Conservation (phyloP, 768 basidiomycete species). For the Clavulina sp. region DNA sequence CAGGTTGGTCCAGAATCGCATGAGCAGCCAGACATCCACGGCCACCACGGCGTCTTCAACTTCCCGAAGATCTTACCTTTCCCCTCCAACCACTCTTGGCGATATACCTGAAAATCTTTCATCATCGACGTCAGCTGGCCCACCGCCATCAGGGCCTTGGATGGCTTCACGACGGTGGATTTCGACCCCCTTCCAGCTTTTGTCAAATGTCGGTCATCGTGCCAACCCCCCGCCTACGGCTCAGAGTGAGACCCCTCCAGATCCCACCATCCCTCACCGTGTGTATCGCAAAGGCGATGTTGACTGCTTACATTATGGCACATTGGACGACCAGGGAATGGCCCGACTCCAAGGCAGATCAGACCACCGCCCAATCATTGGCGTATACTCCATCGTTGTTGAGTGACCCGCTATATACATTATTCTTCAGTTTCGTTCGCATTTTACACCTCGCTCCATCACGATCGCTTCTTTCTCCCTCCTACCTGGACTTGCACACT, state of each 20-base stretch:
- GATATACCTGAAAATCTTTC: neutral
- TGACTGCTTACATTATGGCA: slow-evolving; percentile 50
- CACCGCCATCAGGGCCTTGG: neutral
- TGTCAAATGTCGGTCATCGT: slow-evolving; percentile 13
- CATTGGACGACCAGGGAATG: slow-evolving; percentile 62
- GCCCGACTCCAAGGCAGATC: slow-evolving; percentile 56
- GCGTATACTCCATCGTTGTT: slow-evolving; percentile 53
- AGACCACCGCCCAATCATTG: slow-evolving; percentile 77
- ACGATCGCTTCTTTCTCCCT: too few relatives aligned
- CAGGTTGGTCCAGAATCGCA: too few relatives aligned
- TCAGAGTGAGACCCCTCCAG: slow-evolving; percentile 10
- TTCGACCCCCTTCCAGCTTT: slow-evolving; percentile 8
- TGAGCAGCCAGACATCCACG: too few relatives aligned
- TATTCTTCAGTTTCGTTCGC: too few relatives aligned
- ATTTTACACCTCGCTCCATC: too few relatives aligned
- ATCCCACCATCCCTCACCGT: slow-evolving; percentile 17
- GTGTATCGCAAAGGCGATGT: slow-evolving; percentile 46
- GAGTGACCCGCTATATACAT: slow-evolving; percentile 17
- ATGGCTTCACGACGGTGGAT: slow-evolving; percentile 14
- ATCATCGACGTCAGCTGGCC: neutral
- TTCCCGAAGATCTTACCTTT: too few relatives aligned
- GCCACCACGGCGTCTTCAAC: too few relatives aligned
- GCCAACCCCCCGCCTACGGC: slow-evolving; percentile 8
- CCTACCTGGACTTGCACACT: too few relatives aligned
- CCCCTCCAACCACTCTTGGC: too few relatives aligned